A percentile compares a stretch with the other conserved stretches of the same genome.
Evolutionary conservation across 1,284 basidiomycete species (phyloP).

Genomic region (Puccinia horiana): DNA sequence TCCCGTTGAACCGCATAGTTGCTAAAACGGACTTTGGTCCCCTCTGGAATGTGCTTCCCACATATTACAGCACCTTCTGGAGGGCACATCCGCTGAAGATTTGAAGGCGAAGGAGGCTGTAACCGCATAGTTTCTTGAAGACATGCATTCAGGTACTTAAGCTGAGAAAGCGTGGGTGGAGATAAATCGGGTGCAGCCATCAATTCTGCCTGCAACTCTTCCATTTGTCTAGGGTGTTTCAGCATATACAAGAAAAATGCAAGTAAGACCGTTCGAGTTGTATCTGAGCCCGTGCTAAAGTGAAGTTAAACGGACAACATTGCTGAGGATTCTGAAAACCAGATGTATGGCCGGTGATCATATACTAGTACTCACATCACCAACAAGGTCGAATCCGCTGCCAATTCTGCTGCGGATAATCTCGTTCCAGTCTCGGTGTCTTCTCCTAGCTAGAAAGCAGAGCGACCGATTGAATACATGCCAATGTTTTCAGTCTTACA

Average conservation of each 20-base stretch:
- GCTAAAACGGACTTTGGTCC: constrained; percentile 55
- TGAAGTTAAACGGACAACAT: neutral
- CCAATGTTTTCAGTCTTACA: neutral
- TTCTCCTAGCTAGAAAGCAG: constrained; percentile 28
- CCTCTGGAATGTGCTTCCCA: constrained; percentile 54
- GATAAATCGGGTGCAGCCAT: constrained; percentile 53
- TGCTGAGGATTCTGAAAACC: neutral
- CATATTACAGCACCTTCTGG: constrained; percentile 54
- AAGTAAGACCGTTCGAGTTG: constrained; percentile 54
- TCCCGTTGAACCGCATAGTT: constrained; percentile 56
- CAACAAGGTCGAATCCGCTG: constrained; percentile 38
- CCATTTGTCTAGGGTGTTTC: constrained; percentile 53
- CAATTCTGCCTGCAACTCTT: constrained; percentile 54
- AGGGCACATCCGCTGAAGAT: constrained; percentile 55
- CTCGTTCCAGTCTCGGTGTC: constrained; percentile 43
- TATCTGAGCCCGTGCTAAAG: constrained; percentile 55
- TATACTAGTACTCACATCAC: constrained; percentile 27
- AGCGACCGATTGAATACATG: neutral
- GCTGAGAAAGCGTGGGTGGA: constrained; percentile 51
- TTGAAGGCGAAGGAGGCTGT: constrained; percentile 57
- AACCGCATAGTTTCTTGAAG: constrained; percentile 57
- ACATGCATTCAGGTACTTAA: constrained; percentile 56
- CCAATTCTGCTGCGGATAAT: constrained; percentile 26
- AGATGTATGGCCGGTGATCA: neutral
- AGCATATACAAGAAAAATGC: constrained; percentile 56